These are phyloP conservation scores for Zygosaccharomyces rouxii DNA, from an alignment of 805 yeast species.

Conservation along the genomic window DNA sequence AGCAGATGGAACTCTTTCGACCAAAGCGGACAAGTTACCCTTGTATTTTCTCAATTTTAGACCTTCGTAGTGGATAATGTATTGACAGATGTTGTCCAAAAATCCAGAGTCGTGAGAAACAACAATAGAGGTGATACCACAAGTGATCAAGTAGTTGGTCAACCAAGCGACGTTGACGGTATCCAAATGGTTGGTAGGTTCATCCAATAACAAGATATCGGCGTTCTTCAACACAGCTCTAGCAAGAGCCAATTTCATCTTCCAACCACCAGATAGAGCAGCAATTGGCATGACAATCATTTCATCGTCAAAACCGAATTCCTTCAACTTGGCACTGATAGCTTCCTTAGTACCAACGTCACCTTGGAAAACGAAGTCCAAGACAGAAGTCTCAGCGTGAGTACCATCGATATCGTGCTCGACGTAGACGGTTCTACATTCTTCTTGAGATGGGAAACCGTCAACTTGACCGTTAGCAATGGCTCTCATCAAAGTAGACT, in stretches of 20 bases:
- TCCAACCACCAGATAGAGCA: constrained; percentile 99
- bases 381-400: constrained; percentile 91
- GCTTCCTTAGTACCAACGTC: constrained; percentile 72
- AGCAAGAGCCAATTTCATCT: constrained; percentile 99
- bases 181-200: constrained; percentile 99
- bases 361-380: constrained; percentile 78
- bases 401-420: constrained; percentile 99
- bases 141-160: constrained; percentile 96
- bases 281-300: constrained; percentile 93
- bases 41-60: constrained; percentile 99
- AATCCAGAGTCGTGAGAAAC: constrained; percentile 99
- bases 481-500: constrained; percentile 97
- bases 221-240: constrained; percentile 99
- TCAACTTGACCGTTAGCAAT: constrained; percentile 98
- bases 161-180: constrained; percentile 99
- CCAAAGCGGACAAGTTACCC: constrained; percentile 99
- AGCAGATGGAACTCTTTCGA: constrained; percentile 98
- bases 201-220: constrained; percentile 95
- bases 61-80: constrained; percentile 99
- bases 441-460: constrained; percentile 99
- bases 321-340: constrained; percentile 70
- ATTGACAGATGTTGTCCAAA: constrained; percentile 95
- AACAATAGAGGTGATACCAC: constrained; percentile 97
- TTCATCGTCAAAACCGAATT: constrained; percentile 90
- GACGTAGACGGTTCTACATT: constrained; percentile 98